A percentile compares a stretch with the other conserved stretches of the same genome.
These are phyloP conservation scores for Rhodotorula sp. DNA, from an alignment of 1,284 basidiomycete species.

Conservation along the genomic window DNA sequence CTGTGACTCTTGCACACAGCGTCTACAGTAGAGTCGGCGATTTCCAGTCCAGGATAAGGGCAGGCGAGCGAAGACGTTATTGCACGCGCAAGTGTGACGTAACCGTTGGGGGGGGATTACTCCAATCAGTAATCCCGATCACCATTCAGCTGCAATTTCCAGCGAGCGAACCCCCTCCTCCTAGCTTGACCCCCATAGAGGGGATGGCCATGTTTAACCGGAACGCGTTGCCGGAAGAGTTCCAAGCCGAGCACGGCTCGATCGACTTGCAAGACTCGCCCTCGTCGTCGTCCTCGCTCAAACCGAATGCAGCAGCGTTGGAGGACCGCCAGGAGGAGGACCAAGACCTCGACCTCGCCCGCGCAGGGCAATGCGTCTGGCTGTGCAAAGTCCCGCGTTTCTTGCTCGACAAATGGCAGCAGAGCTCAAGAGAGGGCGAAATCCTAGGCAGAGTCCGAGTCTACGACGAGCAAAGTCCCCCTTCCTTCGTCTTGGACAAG, in stretches of 20 bases:
- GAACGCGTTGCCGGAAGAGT: conserved; percentile 37
- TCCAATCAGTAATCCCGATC: too few species aligned
- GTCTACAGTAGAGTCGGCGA: too few species aligned
- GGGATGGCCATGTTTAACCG: conserved; percentile 27
- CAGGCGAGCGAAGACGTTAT: too few species aligned
- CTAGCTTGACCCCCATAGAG: too few species aligned
- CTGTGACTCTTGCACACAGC: too few species aligned
- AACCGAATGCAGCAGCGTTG: too few species aligned
- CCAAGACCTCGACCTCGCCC: conserved; percentile 33
- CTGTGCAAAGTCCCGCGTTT: conserved; percentile 51
- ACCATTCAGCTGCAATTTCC: too few species aligned
- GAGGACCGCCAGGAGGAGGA: conserved; percentile 34
- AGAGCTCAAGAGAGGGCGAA: conserved; percentile 52
- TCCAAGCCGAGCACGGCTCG: conserved; percentile 38
- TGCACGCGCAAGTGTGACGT: too few species aligned
- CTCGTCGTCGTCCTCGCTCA: conserved; percentile 12
- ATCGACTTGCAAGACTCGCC: conserved; percentile 29
- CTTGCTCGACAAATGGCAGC: conserved; percentile 54
- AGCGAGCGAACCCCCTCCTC: too few species aligned
- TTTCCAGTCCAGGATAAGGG: too few species aligned
- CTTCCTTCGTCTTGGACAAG: too few species aligned
- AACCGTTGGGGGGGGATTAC: too few species aligned
- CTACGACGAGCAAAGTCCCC: conserved; percentile 49
- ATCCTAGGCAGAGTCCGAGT: conserved; percentile 54
- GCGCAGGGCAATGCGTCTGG: conserved; percentile 28